A percentile compares a stretch with the other conserved stretches of the same genome.
Conservation (phyloP, 805 yeast species). For the Yamadazyma ubonensis region DNA sequence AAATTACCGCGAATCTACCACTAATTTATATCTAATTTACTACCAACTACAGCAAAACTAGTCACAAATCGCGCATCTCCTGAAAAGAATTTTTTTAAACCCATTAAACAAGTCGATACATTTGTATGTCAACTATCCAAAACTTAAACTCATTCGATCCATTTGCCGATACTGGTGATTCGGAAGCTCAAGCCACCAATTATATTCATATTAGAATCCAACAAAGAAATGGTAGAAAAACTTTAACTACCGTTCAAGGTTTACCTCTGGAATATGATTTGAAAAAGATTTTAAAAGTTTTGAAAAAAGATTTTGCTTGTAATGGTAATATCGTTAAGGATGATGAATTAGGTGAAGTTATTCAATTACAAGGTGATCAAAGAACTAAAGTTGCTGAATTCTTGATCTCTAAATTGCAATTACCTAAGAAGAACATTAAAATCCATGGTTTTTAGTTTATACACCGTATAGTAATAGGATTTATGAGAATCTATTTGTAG, state of each 20-base stretch:
- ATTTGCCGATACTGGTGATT: slow-evolving; percentile 99
- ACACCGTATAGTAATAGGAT: slow-evolving; percentile 1
- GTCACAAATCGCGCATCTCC: background rate
- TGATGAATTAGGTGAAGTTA: slow-evolving; percentile 93
- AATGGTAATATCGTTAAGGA: slow-evolving; percentile 98
- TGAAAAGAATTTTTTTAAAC: slow-evolving; percentile 2
- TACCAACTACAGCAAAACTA: background rate
- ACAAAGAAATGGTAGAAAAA: slow-evolving; percentile 99
- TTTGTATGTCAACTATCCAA: slow-evolving; percentile 85
- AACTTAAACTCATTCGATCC: slow-evolving; percentile 89
- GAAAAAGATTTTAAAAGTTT: slow-evolving; percentile 87
- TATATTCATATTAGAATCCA: slow-evolving; percentile 98
- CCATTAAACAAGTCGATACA: slow-evolving; percentile 6
- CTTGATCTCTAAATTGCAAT: slow-evolving; percentile 77
- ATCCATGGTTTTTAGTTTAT: slow-evolving; percentile 72
- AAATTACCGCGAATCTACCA: no score
- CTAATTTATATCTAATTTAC: no score
- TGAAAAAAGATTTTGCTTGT: slow-evolving; percentile 98
- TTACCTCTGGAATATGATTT: slow-evolving; percentile 91
- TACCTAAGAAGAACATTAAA: slow-evolving; percentile 95
- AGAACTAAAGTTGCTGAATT: slow-evolving; percentile 95
- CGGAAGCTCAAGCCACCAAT: slow-evolving; percentile 93
- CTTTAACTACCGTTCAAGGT: slow-evolving; percentile 97
- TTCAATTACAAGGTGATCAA: slow-evolving; percentile 98
- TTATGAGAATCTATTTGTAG: background rate